Evolutionary conservation across 805 yeast species (phyloP).

Genomic region (Alloascoidea africana): DNA sequence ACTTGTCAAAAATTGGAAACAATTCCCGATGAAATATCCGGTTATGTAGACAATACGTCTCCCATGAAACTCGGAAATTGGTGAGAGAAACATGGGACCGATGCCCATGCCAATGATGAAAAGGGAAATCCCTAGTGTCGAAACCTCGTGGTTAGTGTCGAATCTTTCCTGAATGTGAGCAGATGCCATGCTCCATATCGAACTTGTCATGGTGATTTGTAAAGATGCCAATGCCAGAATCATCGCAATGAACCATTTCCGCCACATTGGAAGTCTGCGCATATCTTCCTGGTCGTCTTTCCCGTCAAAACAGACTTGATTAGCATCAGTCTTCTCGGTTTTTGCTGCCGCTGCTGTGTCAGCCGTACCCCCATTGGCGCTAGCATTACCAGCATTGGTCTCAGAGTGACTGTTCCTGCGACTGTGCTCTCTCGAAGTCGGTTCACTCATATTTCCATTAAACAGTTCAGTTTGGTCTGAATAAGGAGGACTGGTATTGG

Average conservation of each 20-base stretch:
- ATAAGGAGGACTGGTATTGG: no score
- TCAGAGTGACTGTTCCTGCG: no score
- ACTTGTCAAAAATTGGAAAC: constrained; percentile 40
- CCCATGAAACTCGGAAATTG: constrained; percentile 43
- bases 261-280: constrained; percentile 22
- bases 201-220: constrained; percentile 53
- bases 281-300: constrained; percentile 19
- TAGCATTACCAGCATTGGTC: no score
- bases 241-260: constrained; percentile 42
- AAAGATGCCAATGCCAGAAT: constrained; percentile 40
- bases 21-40: constrained; percentile 28
- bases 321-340: constrained; percentile 8
- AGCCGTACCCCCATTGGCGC: no score
- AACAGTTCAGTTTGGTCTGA: no score
- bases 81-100: constrained; percentile 49
- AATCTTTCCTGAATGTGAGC: constrained; percentile 31
- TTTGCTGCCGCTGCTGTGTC: no score
- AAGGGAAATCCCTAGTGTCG: constrained; percentile 38
- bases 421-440: no score
- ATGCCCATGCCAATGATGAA: constrained; percentile 49
- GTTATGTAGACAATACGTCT: constrained; percentile 34
- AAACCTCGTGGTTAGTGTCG: constrained; percentile 40
- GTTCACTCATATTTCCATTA: no score
- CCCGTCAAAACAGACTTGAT: constrained; percentile 16
- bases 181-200: constrained; percentile 50